Evolutionary conservation across 208 protist species (phyloP), one percentile per base, ranked within the genome.

Genomic region (Trypanosoma caninum): DNA sequence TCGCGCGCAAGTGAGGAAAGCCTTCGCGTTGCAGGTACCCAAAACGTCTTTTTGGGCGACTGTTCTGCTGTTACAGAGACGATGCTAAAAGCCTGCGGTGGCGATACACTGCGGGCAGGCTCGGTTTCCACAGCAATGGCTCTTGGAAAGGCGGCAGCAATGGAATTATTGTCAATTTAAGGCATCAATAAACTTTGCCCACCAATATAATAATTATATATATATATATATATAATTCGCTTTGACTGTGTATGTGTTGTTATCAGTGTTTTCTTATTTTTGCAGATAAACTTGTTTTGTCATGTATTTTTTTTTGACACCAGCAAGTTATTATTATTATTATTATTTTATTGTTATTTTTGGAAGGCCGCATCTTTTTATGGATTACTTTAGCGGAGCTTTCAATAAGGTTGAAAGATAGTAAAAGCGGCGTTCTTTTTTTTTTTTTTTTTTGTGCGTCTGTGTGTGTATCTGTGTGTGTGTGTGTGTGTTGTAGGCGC

Each of bases 11-110:
- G 25, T n/a, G 42, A 63, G 4, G 54, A 72, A 0, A 40, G 58
- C 28, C 64, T 70, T 20, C 54, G 54, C 6, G 75, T 89, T 18
- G 20, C 35, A 1, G 74, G 74, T 0, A 50, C 78, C 1, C 14
- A 20, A 18, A 94, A 94, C 46, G 25, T 82, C 0, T 60, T 84
- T 25, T 84, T 94, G 13, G 87, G 87, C 9, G 87, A 94, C 44
- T 65, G 47, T 28, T 87, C 87, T n/a, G 74, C 64, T 41, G 81
- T 89, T 23, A 74, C 71, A 28, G 66, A 74, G 2, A 60, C 20
- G 33, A 51, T 77, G 60, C 86, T 72, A 74, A 60, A 64, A 10
- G 13, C 33, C 30, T 38, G 38, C 9, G 73, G 73, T 3, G 41
- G 45, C 22, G 72, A 82, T 58, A 67, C 66, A 13, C 65, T 94